Base-by-base conservation (phyloP, 2,329 filamentous ascomycete genomes). In the Pyricularia sp. region DNA sequence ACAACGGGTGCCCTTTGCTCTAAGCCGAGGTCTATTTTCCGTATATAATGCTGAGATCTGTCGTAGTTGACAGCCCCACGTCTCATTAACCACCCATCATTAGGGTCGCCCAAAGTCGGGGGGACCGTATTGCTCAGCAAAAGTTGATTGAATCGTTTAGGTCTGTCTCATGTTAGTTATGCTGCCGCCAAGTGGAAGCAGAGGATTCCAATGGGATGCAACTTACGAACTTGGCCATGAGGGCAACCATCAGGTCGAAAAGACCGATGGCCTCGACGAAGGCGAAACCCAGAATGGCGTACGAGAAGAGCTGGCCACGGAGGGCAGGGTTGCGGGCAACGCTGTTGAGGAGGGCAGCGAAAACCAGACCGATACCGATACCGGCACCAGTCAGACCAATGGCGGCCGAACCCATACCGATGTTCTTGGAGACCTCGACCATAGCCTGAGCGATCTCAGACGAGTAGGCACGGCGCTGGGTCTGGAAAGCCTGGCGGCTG, bases 311-410 rank as follows among this genome's bases (percentile, higher is more conserved):
- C 89, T 96, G 93, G 82, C 92, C 92, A 86, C 92, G 91, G 85
- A 96, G 92, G 80, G 91, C 91, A 79, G 92, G 92, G 92, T 97
- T 97, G 86, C 92, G 92, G 86, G 92, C 92, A 82, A 95, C 92
- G 85, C 89, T 89, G 84, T 92, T 90, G 80, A 96, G 87, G 81
- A 96, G 92, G 79, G 92, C 90, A 80, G 91, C 92, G 89, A 96
- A 96, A 81, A 96, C 92, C 80, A 94, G 89, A 87, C 92, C 92
- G 84, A 95, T 96, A 92, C 92, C 92, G 83, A 95, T 92, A 93
- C 92, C 91, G 80, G 92, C 91, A 90, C 91, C 91, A 80, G 91
- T 92, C 79, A 96, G 91, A 91, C 92, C 92, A 80, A 96, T 93
- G 85, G 92, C 92, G 79, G 92, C 92, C 77, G 89, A 86, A 83